Evolutionary conservation across 371 early-diverging fungal genomes (phyloP), one percentile per base, ranked within the genome.

Genomic region (Mortierella sp.): DNA sequence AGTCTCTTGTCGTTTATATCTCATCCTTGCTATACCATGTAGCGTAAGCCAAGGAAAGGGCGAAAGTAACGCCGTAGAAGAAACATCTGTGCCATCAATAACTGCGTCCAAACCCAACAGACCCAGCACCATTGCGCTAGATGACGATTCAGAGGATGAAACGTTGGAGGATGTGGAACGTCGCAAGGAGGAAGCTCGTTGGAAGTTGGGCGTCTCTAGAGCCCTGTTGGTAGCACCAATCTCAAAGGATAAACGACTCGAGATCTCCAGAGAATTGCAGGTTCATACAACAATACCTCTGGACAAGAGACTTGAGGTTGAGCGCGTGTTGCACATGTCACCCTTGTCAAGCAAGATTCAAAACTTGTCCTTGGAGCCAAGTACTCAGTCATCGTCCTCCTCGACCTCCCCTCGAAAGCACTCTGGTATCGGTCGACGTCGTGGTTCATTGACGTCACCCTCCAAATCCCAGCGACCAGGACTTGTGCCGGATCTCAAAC

Each of bases 61-160:
- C 3, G 6, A 42, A 19, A 19, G 8, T 7, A 14, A 4, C 27
- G 9, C 12, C 2, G 15, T 4, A 9, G 17, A 19, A 9, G 15
- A 30, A 26, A n/a, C 27, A 1, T 17, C 27, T 4, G 14, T 28
- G 23, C 24, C 26, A 4, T 21, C 17, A 43, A n/a, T 6, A 21
- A 43, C 43, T 6, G 6, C 43, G 24, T n/a, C 30, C 6, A 37
- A 43, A 0, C 14, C 62, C 42, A 72, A 66, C 30, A 19, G 30
- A 34, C 58, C 43, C 19, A 39, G 44, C 30, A 60, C 73, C 1
- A 43, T 69, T 12, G 61, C 61, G 4, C 31, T 69, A n/a, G 53
- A 56, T 27, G 64, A 63, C 12, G 55, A 54, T 42, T 75, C 76
- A 31, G 78, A 76, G 5, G 70, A 76, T 21, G 78, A 69, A 48